Evolutionary conservation across 306 rosid species (phyloP).

Genomic region (Acmispon strigosus): DNA sequence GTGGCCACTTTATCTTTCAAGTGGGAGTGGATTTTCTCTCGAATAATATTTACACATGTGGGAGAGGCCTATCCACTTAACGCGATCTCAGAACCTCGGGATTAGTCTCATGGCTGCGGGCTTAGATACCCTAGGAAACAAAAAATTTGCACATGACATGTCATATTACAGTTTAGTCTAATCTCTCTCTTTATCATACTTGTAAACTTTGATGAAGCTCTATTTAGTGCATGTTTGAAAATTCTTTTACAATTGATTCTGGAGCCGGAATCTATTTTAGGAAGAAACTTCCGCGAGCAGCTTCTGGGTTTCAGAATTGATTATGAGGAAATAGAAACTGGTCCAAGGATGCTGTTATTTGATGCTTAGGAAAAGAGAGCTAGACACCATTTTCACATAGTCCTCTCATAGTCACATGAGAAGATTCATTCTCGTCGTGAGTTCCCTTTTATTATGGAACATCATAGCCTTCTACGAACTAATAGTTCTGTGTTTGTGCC

Average conservation of each 20-base stretch:
- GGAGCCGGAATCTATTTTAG: no score
- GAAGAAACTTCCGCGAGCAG: no score
- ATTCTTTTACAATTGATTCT: no score
- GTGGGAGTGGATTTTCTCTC: neutral
- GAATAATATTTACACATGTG: no score
- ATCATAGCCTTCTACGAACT: neutral
- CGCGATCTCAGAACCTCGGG: no score
- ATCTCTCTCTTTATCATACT: neutral
- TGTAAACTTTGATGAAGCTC: no score
- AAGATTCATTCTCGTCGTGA: neutral
- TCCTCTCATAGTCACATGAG: neutral
- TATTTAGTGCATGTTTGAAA: neutral
- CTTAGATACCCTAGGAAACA: no score
- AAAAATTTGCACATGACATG: neutral
- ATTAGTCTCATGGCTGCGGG: no score
- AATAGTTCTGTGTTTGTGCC: neutral
- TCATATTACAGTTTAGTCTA: neutral
- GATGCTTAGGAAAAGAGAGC: neutral
- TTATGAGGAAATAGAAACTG: no score
- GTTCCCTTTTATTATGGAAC: neutral
- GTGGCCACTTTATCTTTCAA: neutral
- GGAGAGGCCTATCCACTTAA: no score
- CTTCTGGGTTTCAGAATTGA: no score
- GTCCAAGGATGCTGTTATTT: no score
- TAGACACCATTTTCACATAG: neutral